Percentiles rank a stretch among this genome's conserved stretches.
These are phyloP conservation scores for Hymenoscyphus fraxineus DNA, from an alignment of 2,329 filamentous ascomycete species.

Conservation along the genomic window DNA sequence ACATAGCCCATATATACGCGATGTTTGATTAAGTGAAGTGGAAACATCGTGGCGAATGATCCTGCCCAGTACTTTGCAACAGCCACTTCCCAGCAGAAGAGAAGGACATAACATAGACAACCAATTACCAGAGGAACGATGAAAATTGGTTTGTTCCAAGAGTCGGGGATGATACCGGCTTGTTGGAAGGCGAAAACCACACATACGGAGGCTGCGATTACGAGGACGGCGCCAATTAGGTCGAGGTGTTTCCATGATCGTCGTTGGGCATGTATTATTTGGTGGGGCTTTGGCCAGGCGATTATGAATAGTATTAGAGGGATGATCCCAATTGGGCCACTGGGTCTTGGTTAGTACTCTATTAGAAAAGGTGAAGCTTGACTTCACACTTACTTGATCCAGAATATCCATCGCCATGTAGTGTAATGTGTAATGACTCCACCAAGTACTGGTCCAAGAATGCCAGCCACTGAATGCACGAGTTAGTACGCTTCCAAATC, in stretches of 20 bases:
- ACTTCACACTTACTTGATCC: constrained; percentile 11
- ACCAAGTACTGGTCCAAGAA: constrained; percentile 20
- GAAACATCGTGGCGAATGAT: constrained; percentile 23
- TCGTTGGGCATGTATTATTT: constrained; percentile 42
- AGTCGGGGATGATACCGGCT: constrained; percentile 20
- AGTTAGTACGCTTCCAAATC: neutral
- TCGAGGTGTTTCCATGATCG: constrained; percentile 43
- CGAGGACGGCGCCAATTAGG: constrained; percentile 49
- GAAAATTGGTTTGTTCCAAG: constrained; percentile 43
- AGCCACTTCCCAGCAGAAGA: constrained; percentile 37
- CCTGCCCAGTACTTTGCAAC: constrained; percentile 28
- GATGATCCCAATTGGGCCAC: constrained; percentile 47
- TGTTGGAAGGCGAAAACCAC: constrained; percentile 55
- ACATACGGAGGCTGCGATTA: constrained; percentile 51
- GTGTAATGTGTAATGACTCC: constrained; percentile 18
- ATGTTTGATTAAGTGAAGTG: constrained; percentile 18
- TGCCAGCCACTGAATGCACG: constrained; percentile 9
- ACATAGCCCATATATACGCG: constrained; percentile 22
- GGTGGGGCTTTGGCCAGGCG: constrained; percentile 45
- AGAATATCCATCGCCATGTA: constrained; percentile 20
- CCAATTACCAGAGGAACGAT: constrained; percentile 40
- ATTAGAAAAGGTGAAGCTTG: neutral
- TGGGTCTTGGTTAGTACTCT: constrained; percentile 26
- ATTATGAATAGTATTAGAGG: constrained; percentile 46
- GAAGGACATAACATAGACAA: neutral